Conservation (phyloP, 2,329 filamentous ascomycete species). For the Penicillium thymicola region DNA sequence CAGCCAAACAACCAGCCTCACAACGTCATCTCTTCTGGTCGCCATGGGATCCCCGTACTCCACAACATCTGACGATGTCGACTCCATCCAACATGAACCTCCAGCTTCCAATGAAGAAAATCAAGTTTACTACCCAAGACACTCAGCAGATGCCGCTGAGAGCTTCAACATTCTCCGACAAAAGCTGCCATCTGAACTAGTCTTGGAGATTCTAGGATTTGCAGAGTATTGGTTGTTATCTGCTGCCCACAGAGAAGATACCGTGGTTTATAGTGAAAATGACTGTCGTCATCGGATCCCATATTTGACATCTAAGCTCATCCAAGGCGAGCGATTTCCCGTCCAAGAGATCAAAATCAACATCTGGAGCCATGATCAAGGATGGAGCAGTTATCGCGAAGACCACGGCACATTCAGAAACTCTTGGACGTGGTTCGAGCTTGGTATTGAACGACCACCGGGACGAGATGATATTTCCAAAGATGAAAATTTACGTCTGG, state of each 20-base stretch:
- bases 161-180: constrained; percentile 6
- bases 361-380: constrained; percentile 12
- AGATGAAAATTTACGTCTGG: not conserved
- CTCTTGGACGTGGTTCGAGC: constrained; percentile 13
- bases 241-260: not conserved
- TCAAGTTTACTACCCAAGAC: not conserved
- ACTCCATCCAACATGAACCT: not conserved
- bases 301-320: constrained; percentile 6
- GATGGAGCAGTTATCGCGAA: constrained; percentile 3
- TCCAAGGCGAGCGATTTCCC: constrained; percentile 4
- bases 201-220: constrained; percentile 2
- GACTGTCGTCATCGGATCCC: not conserved
- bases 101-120: not conserved
- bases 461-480: not conserved
- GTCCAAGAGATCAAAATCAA: constrained; percentile 8
- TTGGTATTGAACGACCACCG: not conserved
- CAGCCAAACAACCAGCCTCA: not conserved
- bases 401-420: not conserved
- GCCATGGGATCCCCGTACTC: not conserved
- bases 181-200: constrained; percentile 8
- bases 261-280: not conserved
- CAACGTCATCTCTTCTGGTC: not conserved
- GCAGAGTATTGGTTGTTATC: constrained; percentile 10
- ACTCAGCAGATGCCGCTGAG: not conserved
- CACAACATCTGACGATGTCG: not conserved